Base-by-base conservation (phyloP, 2,329 filamentous ascomycete genomes). In the Colletotrichum graminicola region DNA sequence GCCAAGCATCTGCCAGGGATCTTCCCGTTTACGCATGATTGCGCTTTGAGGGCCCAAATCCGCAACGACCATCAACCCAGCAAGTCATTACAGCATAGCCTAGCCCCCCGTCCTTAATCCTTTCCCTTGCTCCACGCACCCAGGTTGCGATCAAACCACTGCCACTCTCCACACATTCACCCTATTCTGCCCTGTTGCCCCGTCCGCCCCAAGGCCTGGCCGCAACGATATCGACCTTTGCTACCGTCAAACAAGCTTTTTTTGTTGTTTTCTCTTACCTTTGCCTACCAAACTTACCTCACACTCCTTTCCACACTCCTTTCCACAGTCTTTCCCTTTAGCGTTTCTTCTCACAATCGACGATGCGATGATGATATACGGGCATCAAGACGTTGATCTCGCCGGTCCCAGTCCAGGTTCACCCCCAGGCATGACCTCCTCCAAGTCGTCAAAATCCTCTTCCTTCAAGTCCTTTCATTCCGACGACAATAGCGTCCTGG, bases 401-500 rank as follows among this genome's bases (percentile, higher is more conserved):
- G 43, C 57, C 23, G 69, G 69, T 69, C 65, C 69, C 60, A 69
- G 65, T 64, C 69, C 68, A 59, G 68, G 69, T 60, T 94, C 92
- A 75, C 92, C 92, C 70, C 92, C 92, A 73, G 93, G 94, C 77
- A 90, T 97, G 83, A 94, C 92, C 60, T 82, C 85, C 75, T 97
- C 94, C 72, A 97, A 95, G 81, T 96, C 94, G 73, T 97, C 94
- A 75, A 97, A 96, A 82, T 94, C 94, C 36, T 97, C 94, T 6
- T 97, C 94, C 61, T 93, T 95, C 77, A 92, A 92, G 39, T 74
- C 94, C 47, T 91, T 92, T 67, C 91, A 89, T 73, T 92, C 91
- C 77, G 92, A 94, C 77, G 93, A 93, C 76, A 90, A 91, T 77
- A 89, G 87, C 75, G 87, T 90, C 62, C 84, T 93, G 56, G 87